Base-by-base conservation (phyloP, 305 asterid genomes). In the Ruellia speciosa region DNA sequence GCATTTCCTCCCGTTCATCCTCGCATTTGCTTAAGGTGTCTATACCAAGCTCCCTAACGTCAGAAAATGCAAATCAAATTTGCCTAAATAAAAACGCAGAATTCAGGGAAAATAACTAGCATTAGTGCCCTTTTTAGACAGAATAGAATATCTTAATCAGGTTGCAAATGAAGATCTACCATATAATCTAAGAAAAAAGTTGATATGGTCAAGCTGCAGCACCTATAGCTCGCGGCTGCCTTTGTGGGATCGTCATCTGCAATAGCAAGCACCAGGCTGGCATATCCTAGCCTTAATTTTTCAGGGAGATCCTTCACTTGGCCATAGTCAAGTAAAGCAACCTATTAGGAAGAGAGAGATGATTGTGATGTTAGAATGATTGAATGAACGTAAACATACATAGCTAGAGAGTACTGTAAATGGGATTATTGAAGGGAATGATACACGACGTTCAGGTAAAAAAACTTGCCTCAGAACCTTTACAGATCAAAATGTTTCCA, bases 301-400 rank as follows among this genome's bases (percentile, higher is more conserved):
- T 93, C 85, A 60, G 97, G 99, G 51, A 93, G 95, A 75, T 86
- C 95, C 92, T 93, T 93, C 80, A 93, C 99, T 93, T 93, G 99
- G 66, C 99, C 99, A 10, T 88, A 93, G 72, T 93, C 97, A 59
- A 93, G 94, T 80, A 93, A 77, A 5, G 97, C 96, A 68, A 88
- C 99, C 99, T 93, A 66, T 60, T 47, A 57, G 54, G n/a, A 20
- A 62, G 59, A 59, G 48, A 9, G 17, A 24, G 49, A 16, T 10
- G 2, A 4, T 1, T 24, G 31, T 24, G 31, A 24, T 24, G 31
- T 24, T 24, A 24, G 31, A 24, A 24, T 24, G 31, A 24, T 1
- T 24, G 2, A 24, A 24, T 24, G 31, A 24, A 24, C 4, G 31
- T 24, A 24, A 24, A 24, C 31, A 24, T 24, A 24, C 31, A 24